Base-by-base conservation (phyloP, 306 rosid genomes). In the Trifolium repens region DNA sequence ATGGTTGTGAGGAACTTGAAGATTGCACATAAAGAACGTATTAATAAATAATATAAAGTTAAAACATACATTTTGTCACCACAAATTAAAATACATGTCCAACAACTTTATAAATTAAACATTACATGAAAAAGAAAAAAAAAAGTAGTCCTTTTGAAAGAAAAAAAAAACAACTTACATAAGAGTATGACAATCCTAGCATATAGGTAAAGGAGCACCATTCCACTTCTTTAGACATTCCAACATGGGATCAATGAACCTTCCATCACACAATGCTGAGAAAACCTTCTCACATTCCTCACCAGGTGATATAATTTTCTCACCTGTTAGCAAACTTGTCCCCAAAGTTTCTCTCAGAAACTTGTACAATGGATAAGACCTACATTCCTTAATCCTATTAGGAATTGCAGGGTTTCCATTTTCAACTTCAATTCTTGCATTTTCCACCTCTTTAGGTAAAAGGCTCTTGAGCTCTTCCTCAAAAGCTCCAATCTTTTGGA, bases 271-370 rank as follows among this genome's bases (percentile, higher is more conserved):
- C 66, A 94, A 78, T 35, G 97, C 98, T 1, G 81, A 44, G 85
- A 94, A 94, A 0, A 94, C 94, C 79, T 86, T 91, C 8, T 94
- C 98, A 80, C 73, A 88, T 55, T 91, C 98, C 46, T 94, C 98
- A 27, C 97, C 98, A 2, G 98, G 98, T 4, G 98, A 91, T 70
- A 16, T 81, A 0, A 78, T 79, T 66, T 86, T 84, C 89, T 94
- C 98, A 11, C 98, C 98, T 5, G 97, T 91, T 27, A 94, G 74
- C 73, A 91, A 77, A 54, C 13, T 71, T 57, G 98, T 84, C 8
- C 91, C 96, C 49, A 91, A 24, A 24, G 60, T 86, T 73, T 94
- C 93, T 40, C 98, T 91, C 65, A 90, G 85, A 78, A 89, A 91
- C 72, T 74, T 89, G 83, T 93, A 93, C 9, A 93, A 40, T 12